Percentiles rank a stretch among this genome's conserved stretches.
These are phyloP conservation scores for Trichophyton simii DNA, from an alignment of 2,329 filamentous ascomycete genomes.

Conservation along the genomic window DNA sequence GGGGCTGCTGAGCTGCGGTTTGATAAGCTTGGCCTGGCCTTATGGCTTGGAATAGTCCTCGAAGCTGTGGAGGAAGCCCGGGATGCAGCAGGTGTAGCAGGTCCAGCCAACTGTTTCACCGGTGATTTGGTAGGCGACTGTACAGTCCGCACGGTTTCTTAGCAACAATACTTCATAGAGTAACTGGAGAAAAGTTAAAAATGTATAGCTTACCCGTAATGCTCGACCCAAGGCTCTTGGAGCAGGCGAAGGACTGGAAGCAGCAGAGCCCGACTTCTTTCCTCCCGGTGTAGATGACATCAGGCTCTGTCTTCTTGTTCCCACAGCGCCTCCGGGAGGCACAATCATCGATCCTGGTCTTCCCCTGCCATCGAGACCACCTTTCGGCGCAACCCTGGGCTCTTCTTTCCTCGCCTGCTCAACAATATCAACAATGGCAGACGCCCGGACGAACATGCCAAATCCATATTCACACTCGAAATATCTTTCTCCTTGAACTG, in stretches of 20 bases:
- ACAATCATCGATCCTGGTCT: slow-evolving; percentile 32
- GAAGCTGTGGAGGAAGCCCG: slow-evolving; percentile 37
- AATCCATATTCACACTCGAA: slow-evolving; percentile 60
- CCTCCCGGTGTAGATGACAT: slow-evolving; percentile 40
- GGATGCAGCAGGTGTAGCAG: slow-evolving; percentile 45
- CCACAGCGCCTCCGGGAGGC: slow-evolving; percentile 22
- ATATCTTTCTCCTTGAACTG: slow-evolving; percentile 75
- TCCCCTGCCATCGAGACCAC: slow-evolving; percentile 18
- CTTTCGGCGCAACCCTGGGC: slow-evolving; percentile 16
- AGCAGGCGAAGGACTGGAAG: slow-evolving; percentile 59
- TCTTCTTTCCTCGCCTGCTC: slow-evolving; percentile 22
- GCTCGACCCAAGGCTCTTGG: slow-evolving; percentile 37
- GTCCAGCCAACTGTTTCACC: slow-evolving; percentile 54
- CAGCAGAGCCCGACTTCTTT: slow-evolving; percentile 58
- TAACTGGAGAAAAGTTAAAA: not conserved
- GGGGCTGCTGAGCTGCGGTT: slow-evolving; percentile 56
- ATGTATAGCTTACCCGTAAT: slow-evolving; percentile 23
- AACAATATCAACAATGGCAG: slow-evolving; percentile 48
- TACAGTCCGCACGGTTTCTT: not conserved
- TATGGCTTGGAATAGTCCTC: slow-evolving; percentile 34
- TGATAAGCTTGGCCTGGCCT: slow-evolving; percentile 44
- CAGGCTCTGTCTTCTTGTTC: slow-evolving; percentile 32
- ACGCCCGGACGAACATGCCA: slow-evolving; percentile 78
- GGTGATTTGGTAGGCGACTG: slow-evolving; percentile 70
- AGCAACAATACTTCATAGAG: not conserved